These are phyloP conservation scores for Zymoseptoria ardabiliae DNA, from an alignment of 2,329 filamentous ascomycete species.

Conservation along the genomic window DNA sequence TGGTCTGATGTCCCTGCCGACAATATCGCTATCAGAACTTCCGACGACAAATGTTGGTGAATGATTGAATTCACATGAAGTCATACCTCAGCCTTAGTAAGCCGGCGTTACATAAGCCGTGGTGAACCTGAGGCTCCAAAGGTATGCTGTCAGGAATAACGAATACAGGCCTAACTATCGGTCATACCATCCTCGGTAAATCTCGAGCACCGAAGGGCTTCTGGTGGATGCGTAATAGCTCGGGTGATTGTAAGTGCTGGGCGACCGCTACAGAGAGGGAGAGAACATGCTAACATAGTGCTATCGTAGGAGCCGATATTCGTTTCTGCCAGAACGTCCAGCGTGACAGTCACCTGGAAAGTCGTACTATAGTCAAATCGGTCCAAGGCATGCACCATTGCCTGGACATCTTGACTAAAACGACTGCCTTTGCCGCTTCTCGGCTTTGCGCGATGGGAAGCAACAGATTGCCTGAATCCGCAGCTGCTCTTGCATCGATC, in stretches of 20 bases:
- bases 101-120: too few species aligned
- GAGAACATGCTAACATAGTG: background rate
- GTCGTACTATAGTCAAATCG: too few species aligned
- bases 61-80: background rate
- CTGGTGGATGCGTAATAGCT: background rate
- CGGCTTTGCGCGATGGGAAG: background rate
- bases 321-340: background rate
- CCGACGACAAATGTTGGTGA: background rate
- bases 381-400: background rate
- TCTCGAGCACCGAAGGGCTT: too few species aligned
- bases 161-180: too few species aligned
- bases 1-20: background rate
- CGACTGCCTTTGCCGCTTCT: background rate
- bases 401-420: background rate
- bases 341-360: too few species aligned
- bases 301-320: background rate
- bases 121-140: too few species aligned
- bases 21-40: too few species aligned
- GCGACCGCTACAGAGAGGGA: background rate
- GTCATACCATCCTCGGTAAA: too few species aligned
- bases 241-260: background rate
- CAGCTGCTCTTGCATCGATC: background rate
- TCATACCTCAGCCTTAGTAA: background rate
- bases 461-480: conserved; percentile 1
- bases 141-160: too few species aligned